Base-by-base conservation (phyloP, 176 grass and related monocot genomes). In the Oropetium thomaeum region DNA sequence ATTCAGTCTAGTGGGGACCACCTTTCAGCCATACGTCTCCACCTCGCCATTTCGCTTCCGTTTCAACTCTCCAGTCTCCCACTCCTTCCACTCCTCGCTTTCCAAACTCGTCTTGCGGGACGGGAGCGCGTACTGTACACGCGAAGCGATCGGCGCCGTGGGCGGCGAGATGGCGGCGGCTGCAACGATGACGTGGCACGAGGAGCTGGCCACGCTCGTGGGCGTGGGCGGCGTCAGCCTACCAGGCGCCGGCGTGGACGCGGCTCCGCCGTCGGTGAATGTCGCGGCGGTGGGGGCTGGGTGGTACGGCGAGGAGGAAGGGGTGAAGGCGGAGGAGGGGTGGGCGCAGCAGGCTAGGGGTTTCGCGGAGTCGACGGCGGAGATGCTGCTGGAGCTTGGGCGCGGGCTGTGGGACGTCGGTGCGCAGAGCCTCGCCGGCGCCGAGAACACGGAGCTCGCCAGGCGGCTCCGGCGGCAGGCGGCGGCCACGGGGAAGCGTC, bases 141-240 rank as follows among this genome's bases (percentile, higher is more conserved):
- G 23, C 49, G 59, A 9, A 64, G 41, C 30, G 40, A 20, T 87
- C 79, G 79, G 74, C 78, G 42, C 20, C 62, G 83, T 28, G 90
- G 72, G 76, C 83, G 60, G 83, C 70, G 79, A 58, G 79, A 76
- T 71, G 91, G 73, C 69, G 75, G 72, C 77, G 86, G 80, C 53
- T 30, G 12, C 47, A 23, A 93, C 81, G 76, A 95, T 95, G 96
- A 84, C 89, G 82, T 99, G 96, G 96, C 89, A 92, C 42, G 96
- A 99, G 31, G 89, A 99, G 33, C 79, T 95, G 15, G 71, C 76
- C 41, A 90, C 74, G 60, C 76, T 88, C 19, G 84, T 86, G 48
- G 89, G 88, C 58, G 49, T 82, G 4, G 86, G 81, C 71, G 86
- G 81, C 71, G 76, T 79, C 41, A 58, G 58, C 16, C 77, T 90